Base-by-base conservation (phyloP, 2,329 filamentous ascomycete genomes). In the Monosporascus sp. region DNA sequence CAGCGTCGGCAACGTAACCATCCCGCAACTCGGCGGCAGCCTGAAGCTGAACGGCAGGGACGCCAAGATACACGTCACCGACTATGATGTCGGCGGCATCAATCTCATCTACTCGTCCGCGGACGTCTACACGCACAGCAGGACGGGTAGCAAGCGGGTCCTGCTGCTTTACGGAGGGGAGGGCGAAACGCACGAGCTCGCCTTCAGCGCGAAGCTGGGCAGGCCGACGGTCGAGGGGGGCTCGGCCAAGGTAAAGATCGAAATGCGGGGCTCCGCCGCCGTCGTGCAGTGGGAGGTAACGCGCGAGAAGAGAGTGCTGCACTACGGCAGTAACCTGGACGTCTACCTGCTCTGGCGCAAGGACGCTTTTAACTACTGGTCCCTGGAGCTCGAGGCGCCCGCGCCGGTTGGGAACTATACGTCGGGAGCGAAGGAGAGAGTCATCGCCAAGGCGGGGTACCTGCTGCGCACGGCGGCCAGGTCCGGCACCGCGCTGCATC, bases 321-420 rank as follows among this genome's bases (percentile, higher is more conserved):
- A 31, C 27, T 31, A 31, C 9, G 27, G 27, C 27, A 31, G 27
- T 31, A 31, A 17, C 7, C 6, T 46, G 61, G 61, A 63, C 47
- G 9, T 31, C 27, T 31, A 31, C 27, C 27, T 31, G 27, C 27
- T 31, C 27, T 31, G 27, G 27, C 81, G 85, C 31, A 82, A 86
- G 55, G 72, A 78, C 6, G 86, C 84, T 0, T 89, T 88, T 67
- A 81, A 86, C 54, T 86, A 86, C 68, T 89, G 85, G 85, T 78
- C 84, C 0, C 72, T 85, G n/a, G 46, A 56, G 20, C 41, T 60
- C n/a, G 54, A 55, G 8, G 27, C 27, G 3, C 27, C 27, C 27
- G 27, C 27, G 27, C 27, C 27, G 27, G 27, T 11, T 9, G 27
- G 27, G 27, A 31, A 31, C 27, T 31, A 31, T 9, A 31, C 27